Evolutionary conservation across 768 basidiomycete genomes (phyloP), one percentile per base, ranked within the genome.

Genomic region (Kwoniella bestiolae): DNA sequence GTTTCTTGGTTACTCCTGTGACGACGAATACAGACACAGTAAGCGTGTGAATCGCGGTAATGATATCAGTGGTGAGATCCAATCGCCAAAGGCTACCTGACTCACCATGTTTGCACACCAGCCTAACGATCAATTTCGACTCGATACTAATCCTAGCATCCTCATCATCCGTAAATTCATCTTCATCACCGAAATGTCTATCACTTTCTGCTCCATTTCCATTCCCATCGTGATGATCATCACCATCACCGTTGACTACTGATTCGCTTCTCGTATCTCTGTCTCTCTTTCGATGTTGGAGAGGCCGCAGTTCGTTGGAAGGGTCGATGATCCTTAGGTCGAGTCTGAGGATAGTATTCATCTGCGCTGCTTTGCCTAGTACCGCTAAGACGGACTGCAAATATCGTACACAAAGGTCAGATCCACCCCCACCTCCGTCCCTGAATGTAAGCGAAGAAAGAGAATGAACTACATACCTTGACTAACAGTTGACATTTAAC

Each of bases 61-160:
- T 32, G 5, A 6, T 34, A 14, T 21, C 12, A 21, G 3, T 44
- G n/a, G 44, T 47, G 11, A 35, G 14, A 1, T 46, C 11, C 2
- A 23, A 38, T 29, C 50, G 58, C 21, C n/a, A 25, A n/a, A n/a
- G n/a, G n/a, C n/a, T n/a, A n/a, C n/a, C n/a, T n/a, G n/a, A 66
- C 76, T 64, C 51, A 78, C 80, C 80, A 57, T 81, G 74, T 65
- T 79, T 77, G 67, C 80, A 81, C 21, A 79, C 69, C 29, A 81
- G 60, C 52, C 77, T 74, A 41, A 81, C 66, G 26, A 76, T 63
- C 56, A 78, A 62, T 35, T 58, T 71, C 25, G 69, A 69, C 46
- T 71, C 70, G 26, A 65, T 59, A 28, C 64, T 63, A 38, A 55
- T 46, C 7, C 60, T 56, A 12, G 66, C 61, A 52, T 65, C 65